Conservation (phyloP, 768 basidiomycete species). For the Hysterangium stoloniferum region DNA sequence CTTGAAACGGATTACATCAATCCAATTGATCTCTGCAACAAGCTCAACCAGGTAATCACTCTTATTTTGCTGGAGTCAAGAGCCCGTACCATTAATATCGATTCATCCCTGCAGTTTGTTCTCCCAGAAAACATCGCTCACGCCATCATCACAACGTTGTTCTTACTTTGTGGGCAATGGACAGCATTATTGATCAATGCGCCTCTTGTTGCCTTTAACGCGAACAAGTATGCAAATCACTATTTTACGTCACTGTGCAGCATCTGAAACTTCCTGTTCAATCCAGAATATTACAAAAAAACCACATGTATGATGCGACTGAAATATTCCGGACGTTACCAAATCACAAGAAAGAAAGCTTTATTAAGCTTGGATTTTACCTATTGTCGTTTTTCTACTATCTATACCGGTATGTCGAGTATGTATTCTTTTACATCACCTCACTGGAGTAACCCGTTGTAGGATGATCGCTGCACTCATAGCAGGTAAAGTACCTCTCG, state of each 20-base stretch:
- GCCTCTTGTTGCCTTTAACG: slow-evolving; percentile 85
- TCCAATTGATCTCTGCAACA: slow-evolving; percentile 99
- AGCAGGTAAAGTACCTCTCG: slow-evolving; percentile 32
- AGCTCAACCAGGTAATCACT: slow-evolving; percentile 79
- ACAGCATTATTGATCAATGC: slow-evolving; percentile 82
- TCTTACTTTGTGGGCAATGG: slow-evolving; percentile 96
- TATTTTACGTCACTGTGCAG: not conserved
- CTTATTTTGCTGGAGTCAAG: not conserved
- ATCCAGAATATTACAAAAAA: slow-evolving; percentile 77
- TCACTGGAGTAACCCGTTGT: not conserved
- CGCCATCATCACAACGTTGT: slow-evolving; percentile 81
- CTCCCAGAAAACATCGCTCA: slow-evolving; percentile 95
- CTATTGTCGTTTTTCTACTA: slow-evolving; percentile 90
- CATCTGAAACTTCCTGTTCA: slow-evolving; percentile 1
- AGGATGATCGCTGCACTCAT: slow-evolving; percentile 88
- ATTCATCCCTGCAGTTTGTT: slow-evolving; percentile 61
- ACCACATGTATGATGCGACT: slow-evolving; percentile 99
- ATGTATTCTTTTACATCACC: not conserved
- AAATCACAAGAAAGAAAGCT: slow-evolving; percentile 93
- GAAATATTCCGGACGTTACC: slow-evolving; percentile 96
- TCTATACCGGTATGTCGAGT: slow-evolving; percentile 64
- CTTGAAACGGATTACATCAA: slow-evolving; percentile 99
- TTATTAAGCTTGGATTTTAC: slow-evolving; percentile 92
- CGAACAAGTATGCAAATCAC: slow-evolving; percentile 71
- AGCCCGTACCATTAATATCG: not conserved